These are phyloP conservation scores for Pisolithus orientalis DNA, from an alignment of 768 basidiomycete species.

Conservation along the genomic window DNA sequence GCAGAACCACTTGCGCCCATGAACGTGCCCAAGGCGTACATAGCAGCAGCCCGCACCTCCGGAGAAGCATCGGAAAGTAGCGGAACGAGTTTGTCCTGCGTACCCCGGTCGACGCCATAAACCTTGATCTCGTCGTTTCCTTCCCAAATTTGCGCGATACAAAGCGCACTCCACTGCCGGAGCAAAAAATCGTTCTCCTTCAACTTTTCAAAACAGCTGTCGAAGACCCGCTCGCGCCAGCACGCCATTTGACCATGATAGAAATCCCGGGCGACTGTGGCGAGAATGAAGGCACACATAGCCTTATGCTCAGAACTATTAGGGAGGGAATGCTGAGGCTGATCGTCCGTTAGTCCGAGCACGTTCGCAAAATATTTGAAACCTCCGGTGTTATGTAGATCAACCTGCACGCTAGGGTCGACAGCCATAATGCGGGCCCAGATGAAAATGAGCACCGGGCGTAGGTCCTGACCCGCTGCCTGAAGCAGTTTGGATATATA, in stretches of 20 bases:
- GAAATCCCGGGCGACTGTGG: slow-evolving; percentile 85
- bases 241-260: slow-evolving; percentile 84
- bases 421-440: slow-evolving; percentile 98
- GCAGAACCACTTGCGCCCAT: slow-evolving; percentile 82
- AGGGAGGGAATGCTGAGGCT: slow-evolving; percentile 54
- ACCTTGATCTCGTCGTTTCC: slow-evolving; percentile 86
- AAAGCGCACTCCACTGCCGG: slow-evolving; percentile 90
- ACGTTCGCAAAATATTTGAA: slow-evolving; percentile 85
- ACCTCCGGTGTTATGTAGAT: slow-evolving; percentile 74
- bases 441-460: slow-evolving; percentile 96
- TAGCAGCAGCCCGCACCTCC: slow-evolving; percentile 86
- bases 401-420: slow-evolving; percentile 88
- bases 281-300: slow-evolving; percentile 96
- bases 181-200: slow-evolving; percentile 89
- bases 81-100: slow-evolving; percentile 76
- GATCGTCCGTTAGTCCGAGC: slow-evolving; percentile 61
- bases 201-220: slow-evolving; percentile 77
- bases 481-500: slow-evolving; percentile 96
- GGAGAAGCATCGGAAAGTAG: slow-evolving; percentile 83
- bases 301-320: slow-evolving; percentile 95
- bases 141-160: slow-evolving; percentile 95
- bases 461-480: slow-evolving; percentile 90
- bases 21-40: slow-evolving; percentile 91
- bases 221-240: slow-evolving; percentile 74
- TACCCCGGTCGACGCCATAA: slow-evolving; percentile 68